A percentile compares a stretch with the other conserved stretches of the same genome.
Evolutionary conservation across 1,139 yeast genomes (phyloP).

Genomic region (Chernovozyma sophiae-reginae): DNA sequence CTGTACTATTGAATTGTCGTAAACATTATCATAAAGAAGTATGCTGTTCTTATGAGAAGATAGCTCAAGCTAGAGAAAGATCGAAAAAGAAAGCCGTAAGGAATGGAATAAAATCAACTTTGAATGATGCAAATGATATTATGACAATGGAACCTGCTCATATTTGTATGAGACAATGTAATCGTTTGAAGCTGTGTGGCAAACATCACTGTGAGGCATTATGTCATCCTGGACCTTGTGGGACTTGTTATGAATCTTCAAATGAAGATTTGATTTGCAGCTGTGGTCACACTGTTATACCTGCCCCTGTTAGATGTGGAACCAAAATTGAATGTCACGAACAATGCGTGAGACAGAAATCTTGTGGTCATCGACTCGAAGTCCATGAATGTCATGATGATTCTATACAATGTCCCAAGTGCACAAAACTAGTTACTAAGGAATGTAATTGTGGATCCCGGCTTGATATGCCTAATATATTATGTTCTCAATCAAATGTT

Average conservation of each 20-base stretch:
- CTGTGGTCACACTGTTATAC: constrained; percentile 76
- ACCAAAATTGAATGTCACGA: constrained; percentile 65
- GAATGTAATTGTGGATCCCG: constrained; percentile 69
- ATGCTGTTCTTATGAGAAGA: constrained; percentile 69
- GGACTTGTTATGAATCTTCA: constrained; percentile 78
- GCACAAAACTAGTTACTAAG: constrained; percentile 64
- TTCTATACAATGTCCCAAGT: constrained; percentile 63
- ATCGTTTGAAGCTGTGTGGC: constrained; percentile 65
- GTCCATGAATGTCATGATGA: constrained; percentile 75
- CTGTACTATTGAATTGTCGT: constrained; percentile 72
- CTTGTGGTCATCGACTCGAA: constrained; percentile 76
- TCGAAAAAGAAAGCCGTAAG: constrained; percentile 47
- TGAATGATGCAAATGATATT: constrained; percentile 39
- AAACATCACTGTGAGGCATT: constrained; percentile 66
- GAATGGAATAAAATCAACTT: constrained; percentile 34
- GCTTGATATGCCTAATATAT: constrained; percentile 53
- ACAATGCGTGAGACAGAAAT: constrained; percentile 58
- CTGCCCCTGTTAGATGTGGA: constrained; percentile 91
- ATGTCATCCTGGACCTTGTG: constrained; percentile 84
- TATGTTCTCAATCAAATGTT: constrained; percentile 65
- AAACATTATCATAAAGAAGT: constrained; percentile 68
- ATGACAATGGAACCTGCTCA: constrained; percentile 72
- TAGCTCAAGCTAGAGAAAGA: constrained; percentile 62
- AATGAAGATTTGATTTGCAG: constrained; percentile 78
- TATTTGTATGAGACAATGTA: constrained; percentile 71